A percentile compares a stretch with the other conserved stretches of the same genome.
phyloP scores from a whole-genome alignment of 2,329 filamentous ascomycete genomes.

The Exophiala oligosperma region DNA sequence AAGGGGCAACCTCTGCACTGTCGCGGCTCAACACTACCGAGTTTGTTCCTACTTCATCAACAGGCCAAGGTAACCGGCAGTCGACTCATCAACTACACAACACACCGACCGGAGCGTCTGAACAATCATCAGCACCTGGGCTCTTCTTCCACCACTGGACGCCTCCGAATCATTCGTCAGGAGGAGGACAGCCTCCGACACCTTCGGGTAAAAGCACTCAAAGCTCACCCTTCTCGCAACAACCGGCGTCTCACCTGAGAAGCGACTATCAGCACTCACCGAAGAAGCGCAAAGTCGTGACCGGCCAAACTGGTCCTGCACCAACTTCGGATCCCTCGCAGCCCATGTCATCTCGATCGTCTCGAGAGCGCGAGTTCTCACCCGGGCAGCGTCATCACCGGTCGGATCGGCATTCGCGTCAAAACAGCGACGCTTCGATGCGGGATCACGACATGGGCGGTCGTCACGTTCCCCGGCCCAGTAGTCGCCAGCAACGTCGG shows the following conservation, averaged over 20 bases:
- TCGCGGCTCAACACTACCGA: conserved; percentile 47
- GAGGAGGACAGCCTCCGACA: conserved; percentile 66
- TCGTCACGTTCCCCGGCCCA: conserved; percentile 27
- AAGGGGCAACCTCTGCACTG: conserved; percentile 33
- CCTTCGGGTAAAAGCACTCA: conserved; percentile 70
- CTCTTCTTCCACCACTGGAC: conserved; percentile 95
- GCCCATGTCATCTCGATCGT: conserved; percentile 56
- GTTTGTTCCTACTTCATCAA: conserved; percentile 25
- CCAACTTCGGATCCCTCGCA: conserved; percentile 51
- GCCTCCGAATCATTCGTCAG: conserved; percentile 65
- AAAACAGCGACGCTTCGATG: conserved; percentile 64
- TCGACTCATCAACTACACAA: conserved; percentile 55
- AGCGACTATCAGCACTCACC: conserved; percentile 71
- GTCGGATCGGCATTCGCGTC: conserved; percentile 61
- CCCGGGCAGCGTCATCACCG: conserved; percentile 54
- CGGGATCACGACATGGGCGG: conserved; percentile 30
- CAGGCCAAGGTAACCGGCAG: conserved; percentile 41
- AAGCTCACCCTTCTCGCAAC: conserved; percentile 47
- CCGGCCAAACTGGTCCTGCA: conserved; percentile 52
- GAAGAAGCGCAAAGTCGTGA: conserved; percentile 77
- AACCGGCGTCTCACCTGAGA: conserved; percentile 49
- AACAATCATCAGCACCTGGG: conserved; percentile 66
- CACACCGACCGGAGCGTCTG: conserved; percentile 53
- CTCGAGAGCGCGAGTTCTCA: conserved; percentile 51
- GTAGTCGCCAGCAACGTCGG: conserved; percentile 30